Percentiles rank a stretch among this genome's conserved stretches.
Conservation (phyloP, 306 rosid genomes). For the Vachellia pachyceras region DNA sequence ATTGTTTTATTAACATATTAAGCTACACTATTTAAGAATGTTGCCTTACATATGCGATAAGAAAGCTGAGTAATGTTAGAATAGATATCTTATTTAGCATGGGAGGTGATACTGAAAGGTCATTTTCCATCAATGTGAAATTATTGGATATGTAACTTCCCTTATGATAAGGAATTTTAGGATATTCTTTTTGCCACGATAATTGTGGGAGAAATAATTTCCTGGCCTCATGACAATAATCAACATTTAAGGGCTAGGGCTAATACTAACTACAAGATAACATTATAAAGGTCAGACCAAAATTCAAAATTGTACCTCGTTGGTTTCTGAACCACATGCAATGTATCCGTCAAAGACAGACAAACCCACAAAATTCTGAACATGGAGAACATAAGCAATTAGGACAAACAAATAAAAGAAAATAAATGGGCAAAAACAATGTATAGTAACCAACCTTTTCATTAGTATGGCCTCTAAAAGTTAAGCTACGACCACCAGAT, state of each 20-base stretch:
- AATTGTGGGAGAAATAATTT: background rate
- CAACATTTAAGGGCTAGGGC: background rate
- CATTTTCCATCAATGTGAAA: background rate
- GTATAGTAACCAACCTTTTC: slow-evolving; percentile 59
- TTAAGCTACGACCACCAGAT: slow-evolving; percentile 54
- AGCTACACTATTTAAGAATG: background rate
- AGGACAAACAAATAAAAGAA: slow-evolving; percentile 33
- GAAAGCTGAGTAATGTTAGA: background rate
- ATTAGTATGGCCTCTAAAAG: slow-evolving; percentile 71
- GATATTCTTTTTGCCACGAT: background rate
- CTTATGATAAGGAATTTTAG: slow-evolving; percentile 17
- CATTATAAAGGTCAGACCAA: background rate
- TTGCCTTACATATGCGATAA: background rate
- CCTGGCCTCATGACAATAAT: slow-evolving; percentile 19
- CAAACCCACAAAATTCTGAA: slow-evolving; percentile 77
- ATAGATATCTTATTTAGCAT: background rate
- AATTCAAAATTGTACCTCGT: slow-evolving; percentile 57
- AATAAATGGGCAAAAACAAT: background rate
- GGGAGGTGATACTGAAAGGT: background rate
- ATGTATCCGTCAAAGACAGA: slow-evolving; percentile 70
- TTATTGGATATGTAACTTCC: background rate
- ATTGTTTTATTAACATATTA: slow-evolving; percentile 6
- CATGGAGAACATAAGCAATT: slow-evolving; percentile 35
- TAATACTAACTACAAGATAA: slow-evolving; percentile 1
- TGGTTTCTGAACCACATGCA: slow-evolving; percentile 82